Evolutionary conservation across 2,329 filamentous ascomycete species (phyloP), one percentile per base, ranked within the genome.

Genomic region (Fusarium sp.): DNA sequence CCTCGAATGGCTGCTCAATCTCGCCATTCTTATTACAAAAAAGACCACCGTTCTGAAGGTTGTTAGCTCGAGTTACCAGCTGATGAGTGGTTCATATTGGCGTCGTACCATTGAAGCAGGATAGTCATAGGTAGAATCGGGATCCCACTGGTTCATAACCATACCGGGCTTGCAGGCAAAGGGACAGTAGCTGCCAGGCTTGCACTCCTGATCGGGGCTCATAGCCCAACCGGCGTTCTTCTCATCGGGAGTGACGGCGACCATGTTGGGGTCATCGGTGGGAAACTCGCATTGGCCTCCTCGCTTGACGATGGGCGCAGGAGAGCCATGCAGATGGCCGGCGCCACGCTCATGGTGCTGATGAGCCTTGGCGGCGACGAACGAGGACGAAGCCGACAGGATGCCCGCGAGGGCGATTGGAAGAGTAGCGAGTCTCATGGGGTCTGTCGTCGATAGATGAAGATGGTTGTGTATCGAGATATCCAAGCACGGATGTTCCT

Each of bases 81-180:
- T 52, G n/a, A 29, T 22, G n/a, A 11, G n/a, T 35, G 10, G 11
- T 27, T 39, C 50, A 37, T 18, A 5, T 11, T 14, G 18, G 50
- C 39, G 64, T 85, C 90, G 79, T 84, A 94, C 92, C 91, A 94
- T 95, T 5, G 93, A 95, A 71, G 88, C 82, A 3, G 93, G 92
- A 81, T 92, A 94, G 39, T 82, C 84, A 80, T 95, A 95, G 7
- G 86, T 91, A 5, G 93, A 93, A 67, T 87, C 82, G 0, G 92
- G 91, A 79, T 95, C 90, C 94, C 94, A 95, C 82, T 96, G 94
- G 72, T 91, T 90, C 87, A 93, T 94, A 31, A 95, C 90, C 85
- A 94, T 89, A 68, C 93, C 93, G 0, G 93, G 82, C 68, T 92
- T 92, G 81, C 94, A 95, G 63, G 94, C 93, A 81, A 93, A 92